phyloP scores from a whole-genome alignment of 2,329 filamentous ascomycete genomes.

The Ascochyta fabae region DNA sequence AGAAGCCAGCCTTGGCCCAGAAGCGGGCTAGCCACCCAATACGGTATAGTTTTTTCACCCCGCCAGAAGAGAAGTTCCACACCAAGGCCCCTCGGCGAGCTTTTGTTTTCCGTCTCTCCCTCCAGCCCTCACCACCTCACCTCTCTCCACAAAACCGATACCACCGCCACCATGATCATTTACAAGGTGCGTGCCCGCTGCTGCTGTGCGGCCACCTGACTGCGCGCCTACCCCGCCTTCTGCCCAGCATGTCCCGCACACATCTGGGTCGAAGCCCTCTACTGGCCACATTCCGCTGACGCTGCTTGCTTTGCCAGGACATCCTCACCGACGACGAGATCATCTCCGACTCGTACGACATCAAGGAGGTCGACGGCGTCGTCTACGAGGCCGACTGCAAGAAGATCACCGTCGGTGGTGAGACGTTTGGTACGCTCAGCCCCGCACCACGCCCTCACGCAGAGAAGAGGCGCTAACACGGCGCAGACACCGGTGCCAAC shows the following conservation, averaged over 20 bases:
- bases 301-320: constrained; percentile 66
- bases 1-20: neutral
- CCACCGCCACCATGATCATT: constrained; percentile 60
- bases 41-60: constrained; percentile 11
- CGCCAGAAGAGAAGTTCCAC: constrained; percentile 20
- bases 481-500: constrained; percentile 86
- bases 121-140: constrained; percentile 20
- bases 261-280: constrained; percentile 1
- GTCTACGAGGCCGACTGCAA: constrained; percentile 91
- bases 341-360: constrained; percentile 90
- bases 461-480: constrained; percentile 7
- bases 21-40: constrained; percentile 10
- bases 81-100: constrained; percentile 8
- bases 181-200: constrained; percentile 57
- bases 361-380: constrained; percentile 79
- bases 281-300: constrained; percentile 18
- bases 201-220: constrained; percentile 24
- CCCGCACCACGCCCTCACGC: neutral
- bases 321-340: constrained; percentile 90
- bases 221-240: constrained; percentile 38
- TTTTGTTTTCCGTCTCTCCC: constrained; percentile 1
- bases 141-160: constrained; percentile 17
- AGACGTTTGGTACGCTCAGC: constrained; percentile 67
- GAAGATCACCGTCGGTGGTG: constrained; percentile 81
- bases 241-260: constrained; percentile 20